A percentile compares a stretch with the other conserved stretches of the same genome.
Conservation (phyloP, 1,139 yeast genomes). For the Yamadazyma blattariae region DNA sequence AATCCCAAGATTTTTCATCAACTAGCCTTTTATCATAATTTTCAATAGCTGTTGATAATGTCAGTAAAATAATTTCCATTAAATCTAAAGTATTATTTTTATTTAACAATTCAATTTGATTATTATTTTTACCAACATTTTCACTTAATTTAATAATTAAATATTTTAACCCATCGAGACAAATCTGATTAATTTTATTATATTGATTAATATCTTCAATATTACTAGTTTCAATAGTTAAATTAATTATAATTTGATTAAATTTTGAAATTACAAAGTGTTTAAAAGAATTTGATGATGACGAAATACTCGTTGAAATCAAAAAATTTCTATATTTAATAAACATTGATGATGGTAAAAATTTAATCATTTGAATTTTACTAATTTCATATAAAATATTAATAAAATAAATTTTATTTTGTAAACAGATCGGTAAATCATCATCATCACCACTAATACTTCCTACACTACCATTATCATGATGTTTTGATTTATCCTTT, state of each 20-base stretch:
- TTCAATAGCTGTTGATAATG: conserved; percentile 69
- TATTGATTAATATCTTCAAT: conserved; percentile 16
- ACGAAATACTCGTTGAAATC: conserved; percentile 28
- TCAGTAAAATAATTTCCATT: conserved; percentile 57
- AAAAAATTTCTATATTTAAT: conserved; percentile 41
- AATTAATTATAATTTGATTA: conserved; percentile 44
- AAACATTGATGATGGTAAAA: conserved; percentile 49
- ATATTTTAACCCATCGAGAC: conserved; percentile 26
- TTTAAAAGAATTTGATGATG: conserved; percentile 12
- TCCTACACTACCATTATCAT: neutral
- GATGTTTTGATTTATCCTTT: neutral
- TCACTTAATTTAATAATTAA: conserved; percentile 30
- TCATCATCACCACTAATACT: neutral
- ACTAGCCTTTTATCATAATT: conserved; percentile 57
- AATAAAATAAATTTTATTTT: conserved; percentile 41
- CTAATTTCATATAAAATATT: conserved; percentile 43
- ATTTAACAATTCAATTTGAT: conserved; percentile 32
- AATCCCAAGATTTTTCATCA: conserved; percentile 58
- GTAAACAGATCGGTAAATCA: conserved; percentile 27
- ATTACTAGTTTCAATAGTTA: conserved; percentile 43
- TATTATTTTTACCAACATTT: conserved; percentile 3
- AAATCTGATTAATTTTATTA: conserved; percentile 19
- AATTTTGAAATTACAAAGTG: conserved; percentile 36
- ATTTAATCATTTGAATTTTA: conserved; percentile 47
- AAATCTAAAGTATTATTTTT: conserved; percentile 64